These are phyloP conservation scores for Cercospora beticola DNA, from an alignment of 2,329 filamentous ascomycete genomes.

Conservation along the genomic window DNA sequence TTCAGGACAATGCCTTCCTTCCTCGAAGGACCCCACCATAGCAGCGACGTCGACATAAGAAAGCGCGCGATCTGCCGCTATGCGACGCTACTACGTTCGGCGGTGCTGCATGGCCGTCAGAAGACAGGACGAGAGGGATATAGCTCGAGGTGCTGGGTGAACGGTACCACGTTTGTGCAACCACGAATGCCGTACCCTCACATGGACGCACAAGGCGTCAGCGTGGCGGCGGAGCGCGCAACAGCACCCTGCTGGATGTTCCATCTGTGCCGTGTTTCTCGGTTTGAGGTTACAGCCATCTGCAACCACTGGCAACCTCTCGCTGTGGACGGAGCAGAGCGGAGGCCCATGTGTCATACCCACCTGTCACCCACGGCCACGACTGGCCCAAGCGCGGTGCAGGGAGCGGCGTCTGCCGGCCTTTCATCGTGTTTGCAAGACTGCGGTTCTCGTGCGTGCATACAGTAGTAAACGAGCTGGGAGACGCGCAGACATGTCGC, in stretches of 20 bases:
- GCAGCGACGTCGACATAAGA: slow-evolving; percentile 37
- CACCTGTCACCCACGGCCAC: slow-evolving; percentile 17
- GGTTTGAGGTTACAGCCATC: neutral
- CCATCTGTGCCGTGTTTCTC: slow-evolving; percentile 7
- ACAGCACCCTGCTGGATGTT: slow-evolving; percentile 8
- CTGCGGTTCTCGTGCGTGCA: slow-evolving; percentile 13
- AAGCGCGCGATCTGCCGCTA: slow-evolving; percentile 34
- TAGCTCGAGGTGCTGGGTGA: slow-evolving; percentile 1
- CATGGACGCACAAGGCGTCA: slow-evolving; percentile 2
- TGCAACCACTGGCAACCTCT: neutral
- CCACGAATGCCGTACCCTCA: neutral
- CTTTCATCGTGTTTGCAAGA: slow-evolving; percentile 12
- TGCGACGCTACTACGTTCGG: slow-evolving; percentile 33
- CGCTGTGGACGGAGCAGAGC: neutral
- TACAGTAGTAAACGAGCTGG: neutral
- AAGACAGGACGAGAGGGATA: slow-evolving; percentile 8
- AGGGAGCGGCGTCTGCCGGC: slow-evolving; percentile 12
- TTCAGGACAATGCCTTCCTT: slow-evolving; percentile 4
- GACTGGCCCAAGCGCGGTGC: neutral
- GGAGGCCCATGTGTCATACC: slow-evolving; percentile 21
- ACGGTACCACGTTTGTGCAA: slow-evolving; percentile 17
- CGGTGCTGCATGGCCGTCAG: slow-evolving; percentile 25
- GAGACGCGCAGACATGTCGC: neutral
- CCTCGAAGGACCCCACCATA: slow-evolving; percentile 27
- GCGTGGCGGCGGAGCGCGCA: neutral